Evolutionary conservation across 306 rosid species (phyloP).

Genomic region (Cucumis cinereus): DNA sequence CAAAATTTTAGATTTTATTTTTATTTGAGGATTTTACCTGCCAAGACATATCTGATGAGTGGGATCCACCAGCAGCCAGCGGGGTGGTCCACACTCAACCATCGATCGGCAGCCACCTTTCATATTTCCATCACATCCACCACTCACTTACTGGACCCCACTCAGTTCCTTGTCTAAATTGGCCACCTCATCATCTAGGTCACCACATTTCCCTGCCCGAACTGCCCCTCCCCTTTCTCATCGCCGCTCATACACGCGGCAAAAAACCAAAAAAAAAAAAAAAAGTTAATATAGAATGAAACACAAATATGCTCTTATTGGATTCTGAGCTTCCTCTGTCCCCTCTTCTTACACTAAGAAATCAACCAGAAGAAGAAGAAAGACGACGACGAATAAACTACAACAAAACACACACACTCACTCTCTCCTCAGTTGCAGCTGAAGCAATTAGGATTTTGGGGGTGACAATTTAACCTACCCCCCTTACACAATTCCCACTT

Average conservation of each 20-base stretch:
- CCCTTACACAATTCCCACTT: neutral
- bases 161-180: constrained; percentile 15
- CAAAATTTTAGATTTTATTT: no score
- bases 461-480: neutral
- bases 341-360: neutral
- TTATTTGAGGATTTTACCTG: no score
- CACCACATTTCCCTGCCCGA: neutral
- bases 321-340: neutral
- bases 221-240: constrained; percentile 2
- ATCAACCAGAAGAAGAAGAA: neutral
- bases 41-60: no score
- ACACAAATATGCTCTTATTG: neutral
- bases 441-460: neutral
- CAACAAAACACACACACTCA: neutral
- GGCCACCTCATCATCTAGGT: neutral
- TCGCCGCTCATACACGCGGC: neutral
- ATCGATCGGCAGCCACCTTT: constrained; percentile 1
- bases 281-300: neutral
- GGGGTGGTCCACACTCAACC: no score
- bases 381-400: neutral
- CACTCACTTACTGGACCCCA: constrained; percentile 7
- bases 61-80: no score
- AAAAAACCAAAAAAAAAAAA: neutral
- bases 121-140: constrained; percentile 1
- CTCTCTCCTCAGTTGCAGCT: neutral